These are phyloP conservation scores for Chlamydomonas schloesseri DNA, from an alignment of 139 green algal genomes.

Conservation along the genomic window DNA sequence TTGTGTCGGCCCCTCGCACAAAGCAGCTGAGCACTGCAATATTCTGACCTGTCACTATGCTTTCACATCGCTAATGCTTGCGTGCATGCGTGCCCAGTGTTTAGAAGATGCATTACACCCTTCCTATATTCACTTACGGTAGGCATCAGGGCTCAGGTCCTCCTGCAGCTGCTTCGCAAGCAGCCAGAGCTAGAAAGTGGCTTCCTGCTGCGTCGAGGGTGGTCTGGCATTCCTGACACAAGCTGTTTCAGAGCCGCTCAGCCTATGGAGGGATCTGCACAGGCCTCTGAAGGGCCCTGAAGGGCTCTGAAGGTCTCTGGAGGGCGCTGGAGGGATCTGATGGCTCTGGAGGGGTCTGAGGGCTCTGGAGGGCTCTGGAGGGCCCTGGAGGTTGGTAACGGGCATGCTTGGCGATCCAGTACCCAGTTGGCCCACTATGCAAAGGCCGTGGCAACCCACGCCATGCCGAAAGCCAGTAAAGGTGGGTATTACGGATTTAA, in stretches of 20 bases:
- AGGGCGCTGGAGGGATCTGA: not conserved
- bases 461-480: conserved; percentile 13
- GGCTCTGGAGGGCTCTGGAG: not conserved
- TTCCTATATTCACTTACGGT: too few relatives aligned
- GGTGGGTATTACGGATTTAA: conserved; percentile 23
- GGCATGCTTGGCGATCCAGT: not conserved
- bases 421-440: not conserved
- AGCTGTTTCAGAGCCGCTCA: conserved; percentile 12
- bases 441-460: conserved; percentile 20
- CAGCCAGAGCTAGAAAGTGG: conserved; percentile 6
- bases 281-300: conserved; percentile 22
- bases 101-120: too few relatives aligned
- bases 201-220: conserved; percentile 23
- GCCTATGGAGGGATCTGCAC: conserved; percentile 11
- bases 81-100: too few relatives aligned
- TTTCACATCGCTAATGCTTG: too few relatives aligned
- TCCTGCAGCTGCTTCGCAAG: conserved; percentile 1
- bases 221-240: conserved; percentile 12
- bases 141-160: not conserved
- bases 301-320: not conserved
- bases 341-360: not conserved
- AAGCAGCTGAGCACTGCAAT: too few relatives aligned
- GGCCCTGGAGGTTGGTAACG: conserved; percentile 10
- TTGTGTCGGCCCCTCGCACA: too few relatives aligned
- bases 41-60: too few relatives aligned